A percentile compares a stretch with the other conserved stretches of the same genome.
Conservation (phyloP, 257 asterid genomes). For the Fraxinus pennsylvanica region DNA sequence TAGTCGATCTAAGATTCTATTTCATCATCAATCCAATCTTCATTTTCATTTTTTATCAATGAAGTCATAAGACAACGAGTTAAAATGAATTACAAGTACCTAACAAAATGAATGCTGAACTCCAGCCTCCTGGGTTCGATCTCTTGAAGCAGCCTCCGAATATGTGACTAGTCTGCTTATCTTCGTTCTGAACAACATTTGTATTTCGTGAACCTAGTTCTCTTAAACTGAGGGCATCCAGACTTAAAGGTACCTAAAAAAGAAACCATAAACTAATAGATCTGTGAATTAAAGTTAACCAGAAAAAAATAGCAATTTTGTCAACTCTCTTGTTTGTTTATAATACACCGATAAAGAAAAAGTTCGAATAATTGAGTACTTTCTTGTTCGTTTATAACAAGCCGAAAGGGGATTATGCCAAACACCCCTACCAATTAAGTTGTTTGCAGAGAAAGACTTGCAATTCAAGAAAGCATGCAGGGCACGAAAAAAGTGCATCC, state of each 20-base stretch:
- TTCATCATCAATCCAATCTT: background rate
- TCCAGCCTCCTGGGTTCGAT: constrained; percentile 41
- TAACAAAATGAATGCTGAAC: constrained; percentile 38
- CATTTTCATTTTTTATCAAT: background rate
- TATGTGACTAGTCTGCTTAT: background rate
- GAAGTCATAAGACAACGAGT: background rate
- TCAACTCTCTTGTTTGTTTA: background rate
- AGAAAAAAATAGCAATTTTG: background rate
- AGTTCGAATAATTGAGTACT: no score
- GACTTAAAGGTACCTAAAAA: background rate
- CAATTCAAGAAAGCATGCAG: no score
- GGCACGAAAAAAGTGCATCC: background rate
- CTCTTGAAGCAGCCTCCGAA: constrained; percentile 6
- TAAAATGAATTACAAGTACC: constrained; percentile 25
- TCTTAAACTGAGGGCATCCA: background rate
- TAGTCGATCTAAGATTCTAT: background rate
- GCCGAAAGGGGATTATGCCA: background rate
- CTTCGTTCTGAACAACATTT: background rate
- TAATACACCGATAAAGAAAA: background rate
- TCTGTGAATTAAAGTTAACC: no score
- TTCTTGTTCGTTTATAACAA: background rate
- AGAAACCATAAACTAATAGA: background rate
- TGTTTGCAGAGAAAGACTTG: no score
- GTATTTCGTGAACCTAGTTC: background rate
- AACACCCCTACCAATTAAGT: background rate